Evolutionary conservation across 2,329 filamentous ascomycete species (phyloP).

Genomic region (Exophiala sideris): DNA sequence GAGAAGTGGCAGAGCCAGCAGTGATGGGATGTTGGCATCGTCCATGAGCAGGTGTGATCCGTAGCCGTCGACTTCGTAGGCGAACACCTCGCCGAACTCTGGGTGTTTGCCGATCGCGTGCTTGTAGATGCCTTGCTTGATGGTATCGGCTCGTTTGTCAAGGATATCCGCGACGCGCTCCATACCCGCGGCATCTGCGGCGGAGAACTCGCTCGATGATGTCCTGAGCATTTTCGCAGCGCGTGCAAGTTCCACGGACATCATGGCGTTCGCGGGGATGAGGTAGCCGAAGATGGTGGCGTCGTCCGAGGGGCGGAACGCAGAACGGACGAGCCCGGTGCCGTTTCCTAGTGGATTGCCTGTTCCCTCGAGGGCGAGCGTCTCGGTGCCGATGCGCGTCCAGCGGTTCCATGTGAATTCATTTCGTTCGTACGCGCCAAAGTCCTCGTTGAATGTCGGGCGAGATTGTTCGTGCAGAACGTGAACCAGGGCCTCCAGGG

Average conservation of each 20-base stretch:
- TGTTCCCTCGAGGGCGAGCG: slow-evolving; percentile 72
- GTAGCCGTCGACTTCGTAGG: slow-evolving; percentile 64
- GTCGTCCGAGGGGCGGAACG: slow-evolving; percentile 93
- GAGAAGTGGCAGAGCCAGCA: slow-evolving; percentile 54
- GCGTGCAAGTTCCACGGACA: slow-evolving; percentile 80
- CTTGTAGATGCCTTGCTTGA: slow-evolving; percentile 76
- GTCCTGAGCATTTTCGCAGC: slow-evolving; percentile 66
- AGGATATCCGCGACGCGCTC: slow-evolving; percentile 48
- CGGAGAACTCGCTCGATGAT: slow-evolving; percentile 4
- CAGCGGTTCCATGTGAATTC: slow-evolving; percentile 81
- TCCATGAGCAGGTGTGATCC: slow-evolving; percentile 62
- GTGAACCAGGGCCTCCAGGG: slow-evolving; percentile 68
- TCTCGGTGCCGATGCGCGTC: slow-evolving; percentile 84
- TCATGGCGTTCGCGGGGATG: slow-evolving; percentile 94
- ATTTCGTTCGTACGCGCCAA: slow-evolving; percentile 65
- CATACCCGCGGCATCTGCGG: slow-evolving; percentile 11
- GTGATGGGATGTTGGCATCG: slow-evolving; percentile 62
- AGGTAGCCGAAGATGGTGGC: slow-evolving; percentile 92
- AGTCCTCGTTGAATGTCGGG: slow-evolving; percentile 71
- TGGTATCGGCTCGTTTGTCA: slow-evolving; percentile 58
- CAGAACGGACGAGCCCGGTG: slow-evolving; percentile 82
- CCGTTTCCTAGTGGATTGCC: slow-evolving; percentile 87
- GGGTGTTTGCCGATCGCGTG: slow-evolving; percentile 64
- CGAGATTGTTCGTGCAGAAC: slow-evolving; percentile 76
- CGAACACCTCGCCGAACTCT: slow-evolving; percentile 58